These are phyloP conservation scores for Didymella glomerata DNA, from an alignment of 2,329 filamentous ascomycete genomes.

Conservation along the genomic window DNA sequence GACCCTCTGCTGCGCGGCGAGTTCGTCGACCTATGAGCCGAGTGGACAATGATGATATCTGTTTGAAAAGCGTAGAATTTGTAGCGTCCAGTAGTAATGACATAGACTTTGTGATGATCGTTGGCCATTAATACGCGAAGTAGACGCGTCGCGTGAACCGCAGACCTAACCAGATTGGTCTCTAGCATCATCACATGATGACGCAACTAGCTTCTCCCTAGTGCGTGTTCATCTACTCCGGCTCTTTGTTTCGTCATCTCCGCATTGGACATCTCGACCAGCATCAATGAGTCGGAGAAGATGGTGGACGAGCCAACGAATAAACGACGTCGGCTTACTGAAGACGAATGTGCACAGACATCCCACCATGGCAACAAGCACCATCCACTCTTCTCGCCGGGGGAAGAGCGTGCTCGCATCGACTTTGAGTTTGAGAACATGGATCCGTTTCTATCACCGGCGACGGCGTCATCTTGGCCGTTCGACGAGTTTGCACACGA, in stretches of 20 bases:
- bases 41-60: no score
- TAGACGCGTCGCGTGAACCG: neutral
- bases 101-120: neutral
- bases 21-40: slow-evolving; percentile 43
- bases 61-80: neutral
- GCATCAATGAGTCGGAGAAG: neutral
- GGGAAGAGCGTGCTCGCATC: neutral
- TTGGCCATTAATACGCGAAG: neutral
- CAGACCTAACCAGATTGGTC: neutral
- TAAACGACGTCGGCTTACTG: slow-evolving; percentile 10
- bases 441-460: slow-evolving; percentile 37
- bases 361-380: neutral
- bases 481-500: slow-evolving; percentile 42
- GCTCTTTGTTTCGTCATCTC: neutral
- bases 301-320: slow-evolving; percentile 5
- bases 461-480: slow-evolving; percentile 34
- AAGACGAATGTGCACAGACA: neutral
- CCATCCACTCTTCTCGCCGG: slow-evolving; percentile 3
- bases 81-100: slow-evolving; percentile 8
- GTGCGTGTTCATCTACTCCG: neutral
- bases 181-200: neutral
- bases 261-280: neutral
- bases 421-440: slow-evolving; percentile 24
- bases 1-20: slow-evolving; percentile 46
- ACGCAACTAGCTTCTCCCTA: neutral